Evolutionary conservation across 2,329 filamentous ascomycete genomes (phyloP).

Genomic region (Beauveria bassiana): DNA sequence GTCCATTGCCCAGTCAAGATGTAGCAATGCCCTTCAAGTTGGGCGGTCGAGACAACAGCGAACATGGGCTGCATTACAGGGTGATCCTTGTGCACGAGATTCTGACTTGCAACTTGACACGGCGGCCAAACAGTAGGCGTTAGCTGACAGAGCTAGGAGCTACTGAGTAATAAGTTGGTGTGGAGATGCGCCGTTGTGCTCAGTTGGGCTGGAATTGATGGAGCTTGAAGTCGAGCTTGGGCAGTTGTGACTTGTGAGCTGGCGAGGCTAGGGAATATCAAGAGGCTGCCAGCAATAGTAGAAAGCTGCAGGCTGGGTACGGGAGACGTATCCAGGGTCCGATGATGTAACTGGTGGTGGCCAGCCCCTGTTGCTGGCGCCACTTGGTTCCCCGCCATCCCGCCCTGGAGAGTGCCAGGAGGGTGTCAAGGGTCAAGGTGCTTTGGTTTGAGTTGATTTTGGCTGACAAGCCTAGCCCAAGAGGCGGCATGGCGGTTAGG

Average conservation of each 20-base stretch:
- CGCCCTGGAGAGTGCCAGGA: background rate
- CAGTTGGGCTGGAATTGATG: constrained; percentile 1
- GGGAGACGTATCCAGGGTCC: constrained; percentile 2
- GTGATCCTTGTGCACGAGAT: background rate
- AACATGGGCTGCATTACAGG: background rate
- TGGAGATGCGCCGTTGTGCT: background rate
- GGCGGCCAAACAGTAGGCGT: background rate
- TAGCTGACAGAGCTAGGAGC: background rate
- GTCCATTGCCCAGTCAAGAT: background rate
- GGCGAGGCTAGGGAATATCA: background rate
- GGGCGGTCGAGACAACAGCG: background rate
- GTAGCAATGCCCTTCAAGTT: background rate
- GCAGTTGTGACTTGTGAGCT: background rate
- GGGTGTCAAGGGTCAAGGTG: background rate
- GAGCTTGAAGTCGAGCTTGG: background rate
- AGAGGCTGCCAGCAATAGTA: background rate
- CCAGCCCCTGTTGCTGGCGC: background rate
- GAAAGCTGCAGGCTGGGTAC: background rate
- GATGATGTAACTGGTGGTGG: constrained; percentile 1
- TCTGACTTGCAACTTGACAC: background rate
- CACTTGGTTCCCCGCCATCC: background rate
- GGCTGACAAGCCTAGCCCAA: background rate
- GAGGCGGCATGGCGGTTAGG: background rate
- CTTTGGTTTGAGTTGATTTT: background rate
- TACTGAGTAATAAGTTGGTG: background rate